Evolutionary conservation across 495 filamentous ascomycete genomes (phyloP).

Genomic region (Astrothelium subdiscretum): DNA sequence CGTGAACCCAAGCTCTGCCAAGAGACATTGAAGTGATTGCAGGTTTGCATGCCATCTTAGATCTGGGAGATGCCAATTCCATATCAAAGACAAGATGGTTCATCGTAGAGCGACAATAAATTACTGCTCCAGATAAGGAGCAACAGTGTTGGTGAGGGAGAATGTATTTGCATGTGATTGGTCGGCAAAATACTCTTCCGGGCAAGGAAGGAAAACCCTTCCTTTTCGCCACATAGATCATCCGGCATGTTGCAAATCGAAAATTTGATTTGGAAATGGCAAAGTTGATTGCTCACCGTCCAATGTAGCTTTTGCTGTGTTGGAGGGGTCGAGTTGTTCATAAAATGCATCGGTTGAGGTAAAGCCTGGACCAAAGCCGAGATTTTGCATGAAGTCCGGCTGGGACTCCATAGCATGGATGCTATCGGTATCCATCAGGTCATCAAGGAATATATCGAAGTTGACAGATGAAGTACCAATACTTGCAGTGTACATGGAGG

Average conservation of each 20-base stretch:
- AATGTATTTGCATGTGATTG: neutral
- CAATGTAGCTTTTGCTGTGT: neutral
- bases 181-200: neutral
- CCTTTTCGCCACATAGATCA: neutral
- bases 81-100: too few species aligned
- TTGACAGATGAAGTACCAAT: slow-evolving; percentile 22
- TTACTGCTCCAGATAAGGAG: neutral
- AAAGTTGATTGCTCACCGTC: neutral
- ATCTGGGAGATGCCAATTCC: too few species aligned
- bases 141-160: neutral
- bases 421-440: slow-evolving; percentile 51
- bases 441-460: slow-evolving; percentile 50
- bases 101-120: too few species aligned
- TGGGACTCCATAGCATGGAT: slow-evolving; percentile 30
- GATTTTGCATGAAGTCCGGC: slow-evolving; percentile 28
- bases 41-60: slow-evolving; percentile 22
- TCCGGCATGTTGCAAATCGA: neutral
- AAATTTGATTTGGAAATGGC: neutral
- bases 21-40: slow-evolving; percentile 56
- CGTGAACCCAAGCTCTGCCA: slow-evolving; percentile 51
- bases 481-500: neutral
- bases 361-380: slow-evolving; percentile 24
- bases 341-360: slow-evolving; percentile 28
- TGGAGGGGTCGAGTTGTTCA: slow-evolving; percentile 14
- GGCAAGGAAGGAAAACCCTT: neutral